A percentile compares a stretch with the other conserved stretches of the same genome.
Evolutionary conservation across 176 grass and related monocot species (phyloP).

Genomic region (Ananas comosus): DNA sequence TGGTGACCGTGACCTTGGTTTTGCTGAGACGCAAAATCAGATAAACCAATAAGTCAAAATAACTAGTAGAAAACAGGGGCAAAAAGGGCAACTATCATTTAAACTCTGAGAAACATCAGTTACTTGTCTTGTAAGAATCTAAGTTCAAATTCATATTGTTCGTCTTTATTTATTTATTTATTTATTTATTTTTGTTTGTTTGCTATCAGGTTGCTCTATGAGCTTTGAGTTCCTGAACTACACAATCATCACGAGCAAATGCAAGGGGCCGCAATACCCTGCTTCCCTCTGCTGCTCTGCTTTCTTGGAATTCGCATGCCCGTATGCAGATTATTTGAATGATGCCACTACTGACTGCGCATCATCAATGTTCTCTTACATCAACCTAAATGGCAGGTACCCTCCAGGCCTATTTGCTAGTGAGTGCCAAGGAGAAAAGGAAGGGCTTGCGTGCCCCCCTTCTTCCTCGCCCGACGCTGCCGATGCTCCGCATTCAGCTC

Average conservation of each 20-base stretch:
- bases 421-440: constrained; percentile 47
- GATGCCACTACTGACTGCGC: constrained; percentile 40
- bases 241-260: constrained; percentile 58
- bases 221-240: constrained; percentile 66
- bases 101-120: no score
- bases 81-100: no score
- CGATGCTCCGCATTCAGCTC: neutral
- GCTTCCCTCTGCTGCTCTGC: constrained; percentile 33
- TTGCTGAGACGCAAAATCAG: no score
- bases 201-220: constrained; percentile 42
- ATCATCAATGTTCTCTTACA: constrained; percentile 69
- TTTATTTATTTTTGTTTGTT: no score
- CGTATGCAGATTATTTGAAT: constrained; percentile 29
- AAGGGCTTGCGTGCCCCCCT: constrained; percentile 32
- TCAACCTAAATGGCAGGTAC: constrained; percentile 55
- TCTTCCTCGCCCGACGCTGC: neutral
- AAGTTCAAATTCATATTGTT: no score
- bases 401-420: constrained; percentile 57
- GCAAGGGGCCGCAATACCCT: constrained; percentile 61
- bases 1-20: no score
- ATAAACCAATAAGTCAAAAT: no score
- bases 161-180: no score
- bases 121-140: no score
- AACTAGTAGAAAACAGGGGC: no score
- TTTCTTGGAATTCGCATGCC: constrained; percentile 66